phyloP scores from a whole-genome alignment of 495 filamentous ascomycete genomes.

The Niebla homalea region DNA sequence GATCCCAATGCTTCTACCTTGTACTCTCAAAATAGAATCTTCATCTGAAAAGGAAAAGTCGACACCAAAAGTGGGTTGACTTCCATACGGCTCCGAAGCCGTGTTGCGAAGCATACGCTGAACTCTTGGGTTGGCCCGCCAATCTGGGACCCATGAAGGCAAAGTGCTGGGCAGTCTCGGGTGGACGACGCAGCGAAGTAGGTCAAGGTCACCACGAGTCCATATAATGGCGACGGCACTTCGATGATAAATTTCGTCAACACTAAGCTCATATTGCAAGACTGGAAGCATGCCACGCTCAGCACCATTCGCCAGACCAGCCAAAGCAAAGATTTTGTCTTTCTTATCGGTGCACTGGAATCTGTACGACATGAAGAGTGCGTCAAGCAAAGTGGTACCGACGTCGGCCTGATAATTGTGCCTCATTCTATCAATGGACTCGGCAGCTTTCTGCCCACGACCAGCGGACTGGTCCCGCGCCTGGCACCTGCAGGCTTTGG shows the following conservation, averaged over 20 bases:
- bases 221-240: not conserved
- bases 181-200: not conserved
- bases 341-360: not conserved
- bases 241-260: not conserved
- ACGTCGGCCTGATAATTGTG: too few relatives aligned
- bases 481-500: not conserved
- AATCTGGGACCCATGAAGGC: not conserved
- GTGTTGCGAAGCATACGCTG: not conserved
- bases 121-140: not conserved
- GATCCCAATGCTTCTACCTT: not conserved
- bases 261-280: not conserved
- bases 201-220: not conserved
- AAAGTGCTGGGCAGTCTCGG: not conserved
- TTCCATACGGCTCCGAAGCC: too few relatives aligned
- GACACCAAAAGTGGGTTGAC: too few relatives aligned
- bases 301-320: not conserved
- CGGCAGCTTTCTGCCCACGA: not conserved
- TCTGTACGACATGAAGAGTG: not conserved
- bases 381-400: not conserved
- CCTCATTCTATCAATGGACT: not conserved
- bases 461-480: not conserved
- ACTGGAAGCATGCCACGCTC: not conserved
- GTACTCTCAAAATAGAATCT: not conserved
- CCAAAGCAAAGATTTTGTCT: not conserved
- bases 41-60: not conserved